Conservation (phyloP, 1,284 basidiomycete genomes). For the Filobasidium uniguttulatum region DNA sequence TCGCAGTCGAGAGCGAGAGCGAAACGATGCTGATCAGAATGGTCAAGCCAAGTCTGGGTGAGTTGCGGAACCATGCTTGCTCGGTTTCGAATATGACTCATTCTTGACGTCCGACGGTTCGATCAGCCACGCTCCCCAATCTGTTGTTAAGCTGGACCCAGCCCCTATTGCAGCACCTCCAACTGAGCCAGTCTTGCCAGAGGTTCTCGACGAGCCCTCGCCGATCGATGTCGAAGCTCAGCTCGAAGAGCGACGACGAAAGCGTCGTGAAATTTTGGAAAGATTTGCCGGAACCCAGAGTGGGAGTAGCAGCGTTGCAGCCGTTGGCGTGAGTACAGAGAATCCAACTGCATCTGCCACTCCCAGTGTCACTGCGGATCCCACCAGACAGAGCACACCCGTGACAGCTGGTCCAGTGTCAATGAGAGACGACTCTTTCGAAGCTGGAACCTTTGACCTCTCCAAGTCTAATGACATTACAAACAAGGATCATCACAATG, state of each 20-base stretch:
- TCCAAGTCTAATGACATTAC: not conserved
- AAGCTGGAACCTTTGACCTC: not conserved
- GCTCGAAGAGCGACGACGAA: slow-evolving; percentile 62
- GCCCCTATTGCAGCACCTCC: not conserved
- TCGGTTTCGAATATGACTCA: too few relatives aligned
- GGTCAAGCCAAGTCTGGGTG: too few relatives aligned
- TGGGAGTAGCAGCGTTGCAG: slow-evolving; percentile 14
- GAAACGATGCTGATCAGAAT: too few relatives aligned
- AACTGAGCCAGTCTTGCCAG: not conserved
- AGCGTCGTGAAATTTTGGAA: slow-evolving; percentile 69
- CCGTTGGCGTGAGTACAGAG: slow-evolving; percentile 12
- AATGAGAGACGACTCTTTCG: slow-evolving; percentile 4
- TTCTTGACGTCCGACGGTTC: not conserved
- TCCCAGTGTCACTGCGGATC: not conserved
- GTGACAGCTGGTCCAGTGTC: slow-evolving; percentile 17
- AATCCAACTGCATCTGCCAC: not conserved
- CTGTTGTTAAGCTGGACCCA: not conserved
- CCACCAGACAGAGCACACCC: slow-evolving; percentile 21
- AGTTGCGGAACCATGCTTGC: too few relatives aligned
- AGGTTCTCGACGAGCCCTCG: not conserved
- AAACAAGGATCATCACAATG: slow-evolving; percentile 17
- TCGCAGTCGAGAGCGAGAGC: too few relatives aligned
- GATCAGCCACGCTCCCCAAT: not conserved
- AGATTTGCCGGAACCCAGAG: slow-evolving; percentile 46
- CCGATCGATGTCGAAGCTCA: slow-evolving; percentile 46